A percentile compares a stretch with the other conserved stretches of the same genome.
These are phyloP conservation scores for Brassica nigra DNA, from an alignment of 345 rosid genomes.

Conservation along the genomic window DNA sequence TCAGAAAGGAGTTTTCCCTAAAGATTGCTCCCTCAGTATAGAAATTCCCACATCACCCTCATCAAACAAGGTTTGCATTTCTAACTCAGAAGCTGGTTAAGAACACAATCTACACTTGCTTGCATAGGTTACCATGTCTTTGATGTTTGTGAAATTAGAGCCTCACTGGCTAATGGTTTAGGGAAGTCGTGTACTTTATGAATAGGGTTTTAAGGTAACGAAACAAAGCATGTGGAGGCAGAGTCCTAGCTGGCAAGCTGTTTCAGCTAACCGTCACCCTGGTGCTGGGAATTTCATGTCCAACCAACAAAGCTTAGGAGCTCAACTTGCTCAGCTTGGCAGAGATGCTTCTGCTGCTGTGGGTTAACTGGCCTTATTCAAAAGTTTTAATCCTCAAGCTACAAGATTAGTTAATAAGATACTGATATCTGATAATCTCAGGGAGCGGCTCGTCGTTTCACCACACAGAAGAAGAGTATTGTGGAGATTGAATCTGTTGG, in stretches of 20 bases:
- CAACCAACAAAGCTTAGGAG: constrained; percentile 93
- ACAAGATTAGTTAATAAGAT: background rate
- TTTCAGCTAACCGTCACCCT: constrained; percentile 82
- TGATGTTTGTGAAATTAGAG: background rate
- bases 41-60: constrained; percentile 86
- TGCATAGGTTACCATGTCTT: background rate
- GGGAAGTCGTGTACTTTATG: constrained; percentile 8
- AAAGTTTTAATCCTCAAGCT: background rate
- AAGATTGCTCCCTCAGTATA: constrained; percentile 68
- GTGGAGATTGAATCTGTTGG: constrained; percentile 77
- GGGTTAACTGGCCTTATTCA: constrained; percentile 36
- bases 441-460: constrained; percentile 67
- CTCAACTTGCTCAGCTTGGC: constrained; percentile 94
- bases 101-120: background rate
- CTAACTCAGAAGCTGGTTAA: background rate
- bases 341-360: constrained; percentile 99
- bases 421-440: constrained; percentile 32
- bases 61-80: constrained; percentile 64
- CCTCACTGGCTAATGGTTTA: background rate
- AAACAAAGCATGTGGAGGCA: constrained; percentile 91
- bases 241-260: constrained; percentile 77
- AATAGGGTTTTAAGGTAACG: constrained; percentile 84
- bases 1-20: constrained; percentile 75
- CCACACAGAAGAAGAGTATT: constrained; percentile 54
- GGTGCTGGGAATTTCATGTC: constrained; percentile 84